These are phyloP conservation scores for Pythium insidiosum DNA, from an alignment of 352 stramenopile genomes.

Conservation along the genomic window DNA sequence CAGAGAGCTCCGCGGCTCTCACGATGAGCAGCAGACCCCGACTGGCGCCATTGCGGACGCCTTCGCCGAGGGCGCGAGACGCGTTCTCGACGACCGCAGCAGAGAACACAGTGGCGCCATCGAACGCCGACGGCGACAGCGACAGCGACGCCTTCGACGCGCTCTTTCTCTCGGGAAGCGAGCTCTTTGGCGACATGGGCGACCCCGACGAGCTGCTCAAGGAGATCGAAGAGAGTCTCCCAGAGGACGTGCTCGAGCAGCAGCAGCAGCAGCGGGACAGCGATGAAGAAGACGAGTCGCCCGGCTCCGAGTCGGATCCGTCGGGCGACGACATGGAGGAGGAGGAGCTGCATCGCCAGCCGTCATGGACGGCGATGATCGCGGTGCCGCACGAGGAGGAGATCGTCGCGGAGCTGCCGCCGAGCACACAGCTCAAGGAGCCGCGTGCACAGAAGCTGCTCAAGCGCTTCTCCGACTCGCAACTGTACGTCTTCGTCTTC, in stretches of 20 bases:
- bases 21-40: no score
- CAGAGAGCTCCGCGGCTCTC: no score
- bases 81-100: no score
- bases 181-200: no score
- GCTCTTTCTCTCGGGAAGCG: no score
- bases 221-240: slow-evolving; percentile 59
- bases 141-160: no score
- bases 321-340: slow-evolving; percentile 65
- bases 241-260: slow-evolving; percentile 22
- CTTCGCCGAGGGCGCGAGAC: no score
- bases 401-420: neutral
- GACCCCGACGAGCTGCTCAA: slow-evolving; percentile 47
- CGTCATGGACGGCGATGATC: slow-evolving; percentile 9
- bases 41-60: no score
- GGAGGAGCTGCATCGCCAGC: slow-evolving; percentile 28
- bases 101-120: no score
- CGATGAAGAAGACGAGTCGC: slow-evolving; percentile 37
- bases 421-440: slow-evolving; percentile 2
- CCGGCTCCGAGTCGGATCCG: slow-evolving; percentile 63
- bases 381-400: neutral
- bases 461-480: slow-evolving; percentile 22
- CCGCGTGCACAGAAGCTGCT: slow-evolving; percentile 11
- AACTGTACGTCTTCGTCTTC: slow-evolving; percentile 18
- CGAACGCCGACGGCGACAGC: no score
- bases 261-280: slow-evolving; percentile 13